Base-by-base conservation (phyloP, 176 grass and related monocot species). In the Tuctoria greenei region DNA sequence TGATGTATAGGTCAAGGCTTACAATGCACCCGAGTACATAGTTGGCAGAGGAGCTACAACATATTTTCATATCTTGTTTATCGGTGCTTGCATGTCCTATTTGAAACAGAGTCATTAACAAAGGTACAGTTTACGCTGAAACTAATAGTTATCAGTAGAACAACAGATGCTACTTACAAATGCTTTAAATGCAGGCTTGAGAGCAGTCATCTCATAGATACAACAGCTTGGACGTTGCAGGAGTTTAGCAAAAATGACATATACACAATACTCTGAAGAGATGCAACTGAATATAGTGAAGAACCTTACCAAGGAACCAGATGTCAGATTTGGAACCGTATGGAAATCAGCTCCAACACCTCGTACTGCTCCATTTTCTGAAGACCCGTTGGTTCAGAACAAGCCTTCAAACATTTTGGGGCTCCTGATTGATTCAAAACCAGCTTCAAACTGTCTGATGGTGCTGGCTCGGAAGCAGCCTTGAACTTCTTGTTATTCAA, bases 321-420 rank as follows among this genome's bases (percentile, higher is more conserved):
- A 97, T 93, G 74, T 97, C 95, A 84, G 95, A 97, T 73, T 97
- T 97, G 63, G 83, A 93, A 81, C 95, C 95, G 84, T n/a, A 97
- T 64, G 95, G 95, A 75, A 97, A 62, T 97, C 95, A 76, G 91
- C 91, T 92, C 95, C 84, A 97, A 57, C 67, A 97, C 81, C 91
- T 97, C 95, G 52, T 97, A 97, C 69, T 85, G 86, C 46, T 97
- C 91, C 95, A 97, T 97, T 70, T 56, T 13, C 43, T 79, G 39
- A 64, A 2, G 17, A n/a, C 2, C 49, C 42, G n/a, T n/a, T 21
- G 68, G 23, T n/a, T 68, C 62, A 35, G 28, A 77, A 36, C 35
- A 8, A 28, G 14, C 8, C 43, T 35, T 23, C n/a, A 27, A 49
- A 21, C 18, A 6, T 69, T 78, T 52, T 25, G 5, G 17, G 1